phyloP scores from a whole-genome alignment of 2,329 filamentous ascomycete genomes.

The Penicillium oxalicum region DNA sequence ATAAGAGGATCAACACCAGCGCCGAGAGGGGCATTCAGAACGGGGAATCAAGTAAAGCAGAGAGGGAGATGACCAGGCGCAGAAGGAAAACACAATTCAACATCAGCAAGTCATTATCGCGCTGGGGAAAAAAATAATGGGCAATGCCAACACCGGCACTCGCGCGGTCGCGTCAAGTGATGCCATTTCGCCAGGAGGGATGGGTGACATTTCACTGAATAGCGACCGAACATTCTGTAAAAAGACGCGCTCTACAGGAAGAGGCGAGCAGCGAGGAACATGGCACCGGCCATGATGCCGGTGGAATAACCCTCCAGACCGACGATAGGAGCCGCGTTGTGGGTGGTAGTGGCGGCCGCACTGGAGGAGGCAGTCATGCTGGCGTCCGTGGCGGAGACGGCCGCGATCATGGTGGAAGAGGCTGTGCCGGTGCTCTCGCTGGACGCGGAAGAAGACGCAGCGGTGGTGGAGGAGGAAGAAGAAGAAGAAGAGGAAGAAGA shows the following conservation, averaged over 20 bases:
- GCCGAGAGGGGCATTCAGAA: conserved; percentile 6
- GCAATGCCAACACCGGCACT: no score
- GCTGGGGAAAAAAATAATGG: conserved; percentile 11
- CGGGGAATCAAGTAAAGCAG: conserved; percentile 14
- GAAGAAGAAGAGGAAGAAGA: conserved; percentile 14
- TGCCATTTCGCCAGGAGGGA: no score
- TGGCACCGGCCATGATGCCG: conserved; percentile 46
- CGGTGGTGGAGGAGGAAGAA: conserved; percentile 3
- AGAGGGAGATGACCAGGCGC: neutral
- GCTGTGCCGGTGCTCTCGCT: conserved; percentile 16
- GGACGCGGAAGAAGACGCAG: conserved; percentile 3
- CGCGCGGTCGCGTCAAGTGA: no score
- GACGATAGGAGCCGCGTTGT: conserved; percentile 43
- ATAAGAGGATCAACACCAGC: conserved; percentile 15
- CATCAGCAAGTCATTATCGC: conserved; percentile 9
- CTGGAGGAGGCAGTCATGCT: conserved; percentile 23
- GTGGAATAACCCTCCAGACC: conserved; percentile 43
- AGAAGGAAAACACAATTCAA: neutral
- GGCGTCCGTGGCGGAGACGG: conserved; percentile 24
- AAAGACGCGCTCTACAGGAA: conserved; percentile 43
- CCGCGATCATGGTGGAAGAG: conserved; percentile 22
- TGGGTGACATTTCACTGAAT: no score
- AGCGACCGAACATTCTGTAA: no score
- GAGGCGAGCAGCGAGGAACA: conserved; percentile 53
- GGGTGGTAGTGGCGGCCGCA: conserved; percentile 25